Conservation (phyloP, 441 rosid genomes). For the Aquilaria agallochum region DNA sequence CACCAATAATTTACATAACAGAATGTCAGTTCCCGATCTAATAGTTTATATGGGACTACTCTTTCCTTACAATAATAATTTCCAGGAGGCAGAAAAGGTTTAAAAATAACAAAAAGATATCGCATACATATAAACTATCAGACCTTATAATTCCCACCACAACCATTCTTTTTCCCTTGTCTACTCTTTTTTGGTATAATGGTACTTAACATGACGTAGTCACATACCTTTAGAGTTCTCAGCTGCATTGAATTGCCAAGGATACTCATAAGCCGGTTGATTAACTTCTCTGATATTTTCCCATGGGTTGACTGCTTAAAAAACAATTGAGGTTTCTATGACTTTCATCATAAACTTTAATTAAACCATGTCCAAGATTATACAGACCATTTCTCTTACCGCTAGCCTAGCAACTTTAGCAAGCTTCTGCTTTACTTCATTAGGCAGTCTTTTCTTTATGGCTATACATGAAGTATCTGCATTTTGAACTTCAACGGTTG, state of each 20-base stretch:
- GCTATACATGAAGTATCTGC: conserved; percentile 24
- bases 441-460: conserved; percentile 31
- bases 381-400: conserved; percentile 13
- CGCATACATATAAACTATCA: too few species aligned
- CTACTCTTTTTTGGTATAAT: too few species aligned
- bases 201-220: background rate
- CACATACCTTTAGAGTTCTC: conserved; percentile 37
- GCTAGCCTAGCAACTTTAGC: conserved; percentile 42
- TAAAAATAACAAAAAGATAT: too few species aligned
- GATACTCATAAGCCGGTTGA: conserved; percentile 34
- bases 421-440: conserved; percentile 37
- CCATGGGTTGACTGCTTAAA: conserved; percentile 38
- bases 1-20: too few species aligned
- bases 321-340: conserved; percentile 6
- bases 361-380: background rate
- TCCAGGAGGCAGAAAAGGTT: too few species aligned
- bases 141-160: too few species aligned
- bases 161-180: too few species aligned
- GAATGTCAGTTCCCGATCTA: too few species aligned
- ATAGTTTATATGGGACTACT: too few species aligned
- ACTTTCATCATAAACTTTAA: conserved; percentile 6
- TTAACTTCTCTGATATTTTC: conserved; percentile 36
- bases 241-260: conserved; percentile 36
- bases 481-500: conserved; percentile 23
- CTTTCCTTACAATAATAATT: too few species aligned